Evolutionary conservation across 495 filamentous ascomycete genomes (phyloP), one percentile per base, ranked within the genome.

Genomic region (Aspergillus bertholletiae): DNA sequence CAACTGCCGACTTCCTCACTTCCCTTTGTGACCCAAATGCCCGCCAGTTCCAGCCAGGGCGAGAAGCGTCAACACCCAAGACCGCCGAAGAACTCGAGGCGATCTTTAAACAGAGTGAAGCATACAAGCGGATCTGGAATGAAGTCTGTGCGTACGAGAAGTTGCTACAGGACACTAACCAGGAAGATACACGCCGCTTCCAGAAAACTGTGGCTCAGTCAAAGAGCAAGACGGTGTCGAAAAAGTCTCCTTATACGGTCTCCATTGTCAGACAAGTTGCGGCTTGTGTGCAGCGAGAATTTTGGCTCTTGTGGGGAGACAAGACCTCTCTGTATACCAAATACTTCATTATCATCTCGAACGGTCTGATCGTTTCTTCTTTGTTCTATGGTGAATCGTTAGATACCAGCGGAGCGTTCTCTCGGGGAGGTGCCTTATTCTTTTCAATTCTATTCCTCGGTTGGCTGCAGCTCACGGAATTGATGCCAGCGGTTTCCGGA

Each of bases 361-460:
- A 90, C 56, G 87, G 69, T n/a, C 74, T 93, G 7, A 85, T 94
- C 56, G 84, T 89, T 47, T 83, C 86, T 1, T 87, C 84, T 35
- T 69, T 92, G 32, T 92, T 91, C 71, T 88, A 86, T 59, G 81
- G 81, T 8, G 74, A 87, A 68, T 71, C 85, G 0, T 58, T 79
- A 28, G 76, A 85, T 58, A 88, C 86, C 22, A 76, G 72, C 27
- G 87, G 88, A 27, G 84, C 86, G 2, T 92, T 91, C 64, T 72
- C 81, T 7, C 80, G 86, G 45, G 80, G 86, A 5, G 88, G 88
- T 62, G 77, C 83, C 8, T 62, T 84, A 13, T 90, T 90, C 78
- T 90, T 90, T 71, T 83, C 84, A 5, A 84, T 89, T 59, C 61
- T 90, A 17, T 89, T 88, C 71, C 74, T 88, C n/a, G 86, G 86